Evolutionary conservation across 2,329 filamentous ascomycete genomes (phyloP), one percentile per base, ranked within the genome.

Genomic region (Blastomyces percursus): DNA sequence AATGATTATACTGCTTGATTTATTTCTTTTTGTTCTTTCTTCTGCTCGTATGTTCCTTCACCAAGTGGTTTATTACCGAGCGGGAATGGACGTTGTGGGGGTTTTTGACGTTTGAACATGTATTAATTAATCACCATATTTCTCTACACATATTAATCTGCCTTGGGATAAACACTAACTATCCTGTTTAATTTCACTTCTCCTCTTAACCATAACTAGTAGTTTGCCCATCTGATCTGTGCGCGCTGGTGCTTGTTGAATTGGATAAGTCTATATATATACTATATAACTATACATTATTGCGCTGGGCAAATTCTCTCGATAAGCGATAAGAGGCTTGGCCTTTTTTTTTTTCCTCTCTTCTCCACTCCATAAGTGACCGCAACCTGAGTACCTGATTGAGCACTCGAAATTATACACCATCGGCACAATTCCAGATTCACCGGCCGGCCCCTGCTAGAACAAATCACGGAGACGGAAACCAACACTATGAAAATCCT

Each of bases 401-500:
- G n/a, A 5, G 19, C 24, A n/a, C 27, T 61, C 50, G 11, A n/a
- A 8, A 50, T 50, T 5, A 12, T 50, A 27, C 12, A 27, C 21
- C 46, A 50, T 2, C 11, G 6, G 8, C 9, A 24, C n/a, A 27
- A 5, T 14, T 24, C n/a, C 9, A 50, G 24, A 21, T 50, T 21
- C 9, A 21, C n/a, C n/a, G n/a, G n/a, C 21, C 3, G 21, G 12
- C 21, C 8, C 14, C 8, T 35, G 9, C 16, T n/a, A 11, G 6
- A 32, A 32, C 3, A 54, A 19, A 32, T 2, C 50, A 21, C 12
- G 21, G n/a, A 61, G 30, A 32, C 30, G 8, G 30, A 32, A 32
- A 6, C n/a, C 30, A 61, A 42, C n/a, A 66, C 61, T 6, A 99
- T 99, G 94, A 97, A 97, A 77, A 81, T 97, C 66, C 85, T 97